phyloP scores from a whole-genome alignment of 2,329 filamentous ascomycete genomes.

The Pseudocercospora musae region DNA sequence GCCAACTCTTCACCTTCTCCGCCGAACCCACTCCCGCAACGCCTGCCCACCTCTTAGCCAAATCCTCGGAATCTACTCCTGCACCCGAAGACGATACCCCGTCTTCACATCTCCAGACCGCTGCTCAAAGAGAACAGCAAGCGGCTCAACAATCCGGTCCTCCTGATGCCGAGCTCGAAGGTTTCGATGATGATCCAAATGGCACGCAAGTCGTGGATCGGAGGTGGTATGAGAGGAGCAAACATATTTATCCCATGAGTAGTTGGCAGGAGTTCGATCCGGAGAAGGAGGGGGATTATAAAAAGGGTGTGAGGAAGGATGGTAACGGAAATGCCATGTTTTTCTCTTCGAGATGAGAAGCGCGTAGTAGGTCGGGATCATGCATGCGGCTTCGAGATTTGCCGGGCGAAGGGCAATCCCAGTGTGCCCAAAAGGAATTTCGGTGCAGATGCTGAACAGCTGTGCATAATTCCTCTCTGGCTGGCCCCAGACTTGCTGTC shows the following conservation, averaged over 20 bases:
- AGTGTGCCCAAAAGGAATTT: no score
- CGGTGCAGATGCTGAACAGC: background rate
- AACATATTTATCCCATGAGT: slow-evolving; percentile 96
- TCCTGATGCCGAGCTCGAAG: slow-evolving; percentile 62
- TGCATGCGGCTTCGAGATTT: no score
- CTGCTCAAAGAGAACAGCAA: slow-evolving; percentile 24
- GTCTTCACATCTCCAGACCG: slow-evolving; percentile 23
- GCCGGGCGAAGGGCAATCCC: no score
- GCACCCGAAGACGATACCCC: background rate
- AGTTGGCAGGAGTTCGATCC: slow-evolving; percentile 95
- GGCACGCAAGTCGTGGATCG: slow-evolving; percentile 93
- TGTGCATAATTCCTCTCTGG: no score
- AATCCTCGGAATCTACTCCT: slow-evolving; percentile 6
- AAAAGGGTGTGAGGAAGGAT: slow-evolving; percentile 73
- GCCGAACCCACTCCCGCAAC: slow-evolving; percentile 46
- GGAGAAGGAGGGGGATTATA: slow-evolving; percentile 81
- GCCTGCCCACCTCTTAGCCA: slow-evolving; percentile 29
- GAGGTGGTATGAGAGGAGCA: slow-evolving; percentile 95
- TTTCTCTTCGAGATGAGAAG: slow-evolving; percentile 22
- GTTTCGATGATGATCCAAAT: slow-evolving; percentile 70
- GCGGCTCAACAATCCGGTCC: slow-evolving; percentile 30
- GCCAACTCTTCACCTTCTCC: slow-evolving; percentile 75
- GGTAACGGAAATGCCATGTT: slow-evolving; percentile 91
- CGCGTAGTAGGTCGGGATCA: no score
- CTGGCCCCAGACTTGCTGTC: background rate